Evolutionary conservation across 2,329 filamentous ascomycete species (phyloP).

Genomic region (Exserohilum turcica): DNA sequence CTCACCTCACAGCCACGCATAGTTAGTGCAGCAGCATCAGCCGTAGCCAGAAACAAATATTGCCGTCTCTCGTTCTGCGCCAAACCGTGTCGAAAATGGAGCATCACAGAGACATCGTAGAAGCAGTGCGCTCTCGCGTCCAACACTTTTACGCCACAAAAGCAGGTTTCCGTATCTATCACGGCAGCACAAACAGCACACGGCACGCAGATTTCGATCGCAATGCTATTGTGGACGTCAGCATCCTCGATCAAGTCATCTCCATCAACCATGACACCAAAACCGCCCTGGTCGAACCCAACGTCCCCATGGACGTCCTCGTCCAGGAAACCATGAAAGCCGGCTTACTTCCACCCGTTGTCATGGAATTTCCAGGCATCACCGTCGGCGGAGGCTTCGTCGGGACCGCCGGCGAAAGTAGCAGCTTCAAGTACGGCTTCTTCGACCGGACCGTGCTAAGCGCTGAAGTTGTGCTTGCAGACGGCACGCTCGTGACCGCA

Average conservation of each 20-base stretch:
- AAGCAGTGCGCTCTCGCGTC: constrained; percentile 26
- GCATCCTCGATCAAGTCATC: constrained; percentile 66
- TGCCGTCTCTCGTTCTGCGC: too few species aligned
- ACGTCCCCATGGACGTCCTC: constrained; percentile 69
- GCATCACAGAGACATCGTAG: constrained; percentile 28
- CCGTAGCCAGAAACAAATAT: too few species aligned
- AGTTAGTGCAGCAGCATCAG: too few species aligned
- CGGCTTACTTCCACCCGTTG: constrained; percentile 65
- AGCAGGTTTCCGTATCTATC: constrained; percentile 59
- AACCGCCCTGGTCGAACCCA: constrained; percentile 69
- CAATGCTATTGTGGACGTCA: constrained; percentile 65
- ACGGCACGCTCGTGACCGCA: constrained; percentile 59
- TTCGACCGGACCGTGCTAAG: constrained; percentile 67
- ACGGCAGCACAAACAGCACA: constrained; percentile 78
- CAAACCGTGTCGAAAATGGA: too few species aligned
- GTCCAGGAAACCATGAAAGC: constrained; percentile 61
- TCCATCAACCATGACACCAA: constrained; percentile 58
- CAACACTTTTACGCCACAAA: constrained; percentile 34
- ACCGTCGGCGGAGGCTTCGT: constrained; percentile 71
- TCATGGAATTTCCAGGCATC: constrained; percentile 75
- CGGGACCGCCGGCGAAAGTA: constrained; percentile 70
- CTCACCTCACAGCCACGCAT: too few species aligned
- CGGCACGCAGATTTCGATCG: constrained; percentile 54
- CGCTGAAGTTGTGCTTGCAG: constrained; percentile 67
- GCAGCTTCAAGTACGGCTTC: constrained; percentile 68